Evolutionary conservation across 495 filamentous ascomycete species (phyloP).

Genomic region (Talaromyces wortmannii): DNA sequence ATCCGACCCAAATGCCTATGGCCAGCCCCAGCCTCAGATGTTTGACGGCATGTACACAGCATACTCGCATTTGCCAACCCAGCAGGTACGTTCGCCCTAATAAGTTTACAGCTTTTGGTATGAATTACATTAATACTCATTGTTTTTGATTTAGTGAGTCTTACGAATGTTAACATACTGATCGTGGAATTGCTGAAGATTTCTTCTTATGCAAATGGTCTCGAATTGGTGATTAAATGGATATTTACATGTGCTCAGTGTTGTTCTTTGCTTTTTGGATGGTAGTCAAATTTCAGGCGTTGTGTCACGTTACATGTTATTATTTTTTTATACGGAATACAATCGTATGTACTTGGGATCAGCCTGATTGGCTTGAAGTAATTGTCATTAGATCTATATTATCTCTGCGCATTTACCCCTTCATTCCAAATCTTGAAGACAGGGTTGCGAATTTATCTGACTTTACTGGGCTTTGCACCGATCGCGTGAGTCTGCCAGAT

Average conservation of each 20-base stretch:
- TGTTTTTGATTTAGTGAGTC: background rate
- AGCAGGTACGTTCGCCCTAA: conserved; percentile 57
- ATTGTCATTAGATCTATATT: too few relatives aligned
- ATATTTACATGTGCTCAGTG: background rate
- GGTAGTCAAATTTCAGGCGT: background rate
- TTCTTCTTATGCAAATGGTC: background rate
- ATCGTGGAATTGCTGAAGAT: background rate
- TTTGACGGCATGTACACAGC: conserved; percentile 80
- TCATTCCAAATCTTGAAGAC: conserved; percentile 65
- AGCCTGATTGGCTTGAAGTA: background rate
- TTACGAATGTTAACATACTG: background rate
- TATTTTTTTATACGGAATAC: background rate
- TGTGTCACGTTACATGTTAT: background rate
- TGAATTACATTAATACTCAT: background rate
- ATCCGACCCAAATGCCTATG: conserved; percentile 62
- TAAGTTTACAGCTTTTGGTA: background rate
- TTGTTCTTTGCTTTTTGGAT: background rate
- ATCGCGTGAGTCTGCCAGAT: conserved; percentile 49
- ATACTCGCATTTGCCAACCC: conserved; percentile 72
- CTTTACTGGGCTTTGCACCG: conserved; percentile 51
- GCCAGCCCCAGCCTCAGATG: conserved; percentile 70
- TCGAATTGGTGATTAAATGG: background rate
- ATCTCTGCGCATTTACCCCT: conserved; percentile 4
- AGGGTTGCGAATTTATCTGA: conserved; percentile 61
- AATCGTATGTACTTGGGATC: background rate